Base-by-base conservation (phyloP, 352 stramenopile genomes). In the Phytophthora rubi region DNA sequence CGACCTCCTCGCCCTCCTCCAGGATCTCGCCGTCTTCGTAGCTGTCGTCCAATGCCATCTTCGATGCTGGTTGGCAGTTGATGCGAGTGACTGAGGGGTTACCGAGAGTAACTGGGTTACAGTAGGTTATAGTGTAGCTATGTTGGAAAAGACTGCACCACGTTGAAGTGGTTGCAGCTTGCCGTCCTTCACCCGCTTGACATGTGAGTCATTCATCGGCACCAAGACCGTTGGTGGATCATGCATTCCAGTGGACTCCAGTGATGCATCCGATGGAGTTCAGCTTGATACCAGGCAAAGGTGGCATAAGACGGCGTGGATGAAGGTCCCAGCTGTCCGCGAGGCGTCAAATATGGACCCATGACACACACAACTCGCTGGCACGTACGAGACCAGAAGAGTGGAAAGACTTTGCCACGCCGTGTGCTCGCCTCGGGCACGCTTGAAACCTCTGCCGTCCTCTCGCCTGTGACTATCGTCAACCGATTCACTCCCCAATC, bases 1-100 rank as follows among this genome's bases (percentile, higher is more conserved):
- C 59, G 16, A 63, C 53, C 61, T 88, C 82, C 52, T 89, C 75
- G 59, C 81, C 83, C 62, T 90, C 85, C 68, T 93, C 83, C 18
- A 89, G 65, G 59, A 93, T 89, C 73, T 93, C 85, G 58, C 85
- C 85, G 35, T 93, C 85, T 79, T 93, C 85, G 63, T 83, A 89
- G 53, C 89, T 80, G 32, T 70, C 66, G 35, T 83, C 75, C 13
- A 54, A 26, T 26, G 23, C 1, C 23, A 26, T 26, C 23, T 26
- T 26, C 2, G 23, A 26, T 26, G 23, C 23, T 26, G 23, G 23
- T 26, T 26, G 23, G 23, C 23, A 26, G 23, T 26, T 26, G 23
- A 26, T 26, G 23, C 23, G 23, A 26, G 23, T 26, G 1, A 26
- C 23, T 1, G 0, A 26, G 23, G 23, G 23, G 23, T 26, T 2